A percentile compares a stretch with the other conserved stretches of the same genome.
These are phyloP conservation scores for Daldinia childiae DNA, from an alignment of 495 filamentous ascomycete species.

Conservation along the genomic window DNA sequence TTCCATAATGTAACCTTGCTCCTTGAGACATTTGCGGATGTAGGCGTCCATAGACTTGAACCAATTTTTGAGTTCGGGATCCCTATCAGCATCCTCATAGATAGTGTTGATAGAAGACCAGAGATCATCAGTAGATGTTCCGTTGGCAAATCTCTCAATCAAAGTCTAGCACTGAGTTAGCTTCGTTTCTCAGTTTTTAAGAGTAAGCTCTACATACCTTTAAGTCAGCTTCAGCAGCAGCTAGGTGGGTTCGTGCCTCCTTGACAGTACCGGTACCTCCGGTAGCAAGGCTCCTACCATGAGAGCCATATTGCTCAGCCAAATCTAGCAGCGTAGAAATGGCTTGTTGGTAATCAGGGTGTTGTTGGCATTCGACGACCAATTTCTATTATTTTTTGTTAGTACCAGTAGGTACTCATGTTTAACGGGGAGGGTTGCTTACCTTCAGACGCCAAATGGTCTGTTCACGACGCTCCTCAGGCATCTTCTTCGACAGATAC, in stretches of 20 bases:
- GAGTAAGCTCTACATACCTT: conserved; percentile 62
- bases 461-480: conserved; percentile 93
- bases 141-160: conserved; percentile 95
- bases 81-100: conserved; percentile 89
- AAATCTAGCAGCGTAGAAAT: conserved; percentile 84
- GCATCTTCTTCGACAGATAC: conserved; percentile 85
- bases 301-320: conserved; percentile 85
- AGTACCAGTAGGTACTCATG: conserved; percentile 4
- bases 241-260: conserved; percentile 71
- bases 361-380: conserved; percentile 93
- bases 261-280: conserved; percentile 73
- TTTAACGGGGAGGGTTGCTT: conserved; percentile 4
- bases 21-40: conserved; percentile 82
- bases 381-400: conserved; percentile 70
- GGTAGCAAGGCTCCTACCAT: conserved; percentile 69
- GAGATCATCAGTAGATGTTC: conserved; percentile 85
- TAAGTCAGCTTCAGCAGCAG: conserved; percentile 79
- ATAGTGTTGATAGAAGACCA: conserved; percentile 86
- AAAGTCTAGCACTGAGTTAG: conserved; percentile 74
- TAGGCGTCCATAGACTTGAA: conserved; percentile 82
- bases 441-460: conserved; percentile 87
- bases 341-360: conserved; percentile 89
- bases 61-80: conserved; percentile 89
- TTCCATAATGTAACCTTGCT: conserved; percentile 91
- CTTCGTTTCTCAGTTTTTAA: conserved; percentile 39